phyloP scores from a whole-genome alignment of 768 basidiomycete species.

The Lactarius evosmus region DNA sequence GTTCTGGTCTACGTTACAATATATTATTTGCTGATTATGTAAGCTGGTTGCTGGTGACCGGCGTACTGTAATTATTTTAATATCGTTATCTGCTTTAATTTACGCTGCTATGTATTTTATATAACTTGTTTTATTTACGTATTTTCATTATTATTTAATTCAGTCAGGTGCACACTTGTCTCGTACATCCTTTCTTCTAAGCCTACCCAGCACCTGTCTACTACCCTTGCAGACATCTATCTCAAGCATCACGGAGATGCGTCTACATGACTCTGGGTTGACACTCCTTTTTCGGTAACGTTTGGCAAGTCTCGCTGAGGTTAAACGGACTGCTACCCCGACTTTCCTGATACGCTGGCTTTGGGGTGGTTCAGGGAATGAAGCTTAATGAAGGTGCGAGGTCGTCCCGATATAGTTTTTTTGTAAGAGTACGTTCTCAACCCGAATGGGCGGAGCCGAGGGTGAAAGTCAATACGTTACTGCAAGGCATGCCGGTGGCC shows the following conservation, averaged over 20 bases:
- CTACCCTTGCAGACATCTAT: neutral
- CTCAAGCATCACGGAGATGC: neutral
- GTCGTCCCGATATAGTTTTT: neutral
- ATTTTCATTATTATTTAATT: too few relatives aligned
- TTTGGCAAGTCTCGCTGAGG: neutral
- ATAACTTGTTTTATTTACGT: too few relatives aligned
- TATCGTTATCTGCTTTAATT: too few relatives aligned
- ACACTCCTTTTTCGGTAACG: neutral
- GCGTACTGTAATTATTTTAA: too few relatives aligned
- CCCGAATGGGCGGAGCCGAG: neutral
- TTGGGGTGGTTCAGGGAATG: neutral
- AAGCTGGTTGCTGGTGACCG: too few relatives aligned
- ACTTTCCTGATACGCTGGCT: neutral
- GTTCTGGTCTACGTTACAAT: too few relatives aligned
- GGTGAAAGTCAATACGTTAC: neutral
- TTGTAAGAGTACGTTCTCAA: neutral
- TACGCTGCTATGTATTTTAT: too few relatives aligned
- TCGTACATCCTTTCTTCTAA: neutral
- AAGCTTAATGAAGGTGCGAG: neutral
- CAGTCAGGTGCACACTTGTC: too few relatives aligned
- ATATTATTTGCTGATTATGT: neutral
- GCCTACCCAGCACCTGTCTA: neutral
- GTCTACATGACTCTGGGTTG: neutral
- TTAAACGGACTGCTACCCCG: neutral
- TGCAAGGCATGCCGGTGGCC: neutral